Evolutionary conservation across 2,329 filamentous ascomycete species (phyloP).

Genomic region (Neonectria magnoliae): DNA sequence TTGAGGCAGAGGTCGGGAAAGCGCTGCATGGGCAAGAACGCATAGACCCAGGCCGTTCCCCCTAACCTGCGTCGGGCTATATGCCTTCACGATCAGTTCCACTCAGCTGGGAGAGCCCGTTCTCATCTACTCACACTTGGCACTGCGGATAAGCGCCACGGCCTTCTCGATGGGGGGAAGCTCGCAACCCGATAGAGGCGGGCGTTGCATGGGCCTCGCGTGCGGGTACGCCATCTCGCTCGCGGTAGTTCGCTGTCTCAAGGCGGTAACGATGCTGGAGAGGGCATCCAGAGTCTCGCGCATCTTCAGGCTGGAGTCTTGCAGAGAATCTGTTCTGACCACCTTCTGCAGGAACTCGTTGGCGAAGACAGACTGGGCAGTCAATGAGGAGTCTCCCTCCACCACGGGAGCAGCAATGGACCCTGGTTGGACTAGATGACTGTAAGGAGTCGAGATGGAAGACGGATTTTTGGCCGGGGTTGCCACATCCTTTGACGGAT

Average conservation of each 20-base stretch:
- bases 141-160: slow-evolving; percentile 30
- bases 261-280: slow-evolving; percentile 39
- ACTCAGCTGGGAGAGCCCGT: not conserved
- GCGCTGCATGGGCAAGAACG: slow-evolving; percentile 41
- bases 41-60: slow-evolving; percentile 39
- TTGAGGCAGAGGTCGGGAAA: slow-evolving; percentile 46
- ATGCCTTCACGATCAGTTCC: not conserved
- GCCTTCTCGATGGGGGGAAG: slow-evolving; percentile 37
- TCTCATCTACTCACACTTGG: slow-evolving; percentile 24
- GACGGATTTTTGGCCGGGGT: no score
- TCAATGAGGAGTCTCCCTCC: slow-evolving; percentile 56
- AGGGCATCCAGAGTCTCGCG: slow-evolving; percentile 46
- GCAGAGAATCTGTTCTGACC: slow-evolving; percentile 40
- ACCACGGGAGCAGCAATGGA: slow-evolving; percentile 44
- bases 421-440: slow-evolving; percentile 12
- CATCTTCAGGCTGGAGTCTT: slow-evolving; percentile 43
- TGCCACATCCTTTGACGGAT: not conserved
- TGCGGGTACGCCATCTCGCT: slow-evolving; percentile 35
- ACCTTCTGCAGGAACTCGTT: slow-evolving; percentile 54
- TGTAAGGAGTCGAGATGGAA: slow-evolving; percentile 4
- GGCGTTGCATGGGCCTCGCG: slow-evolving; percentile 24
- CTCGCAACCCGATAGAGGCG: slow-evolving; percentile 24
- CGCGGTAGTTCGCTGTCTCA: slow-evolving; percentile 36
- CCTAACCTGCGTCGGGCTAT: slow-evolving; percentile 6
- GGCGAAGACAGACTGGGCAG: slow-evolving; percentile 58